A percentile compares a stretch with the other conserved stretches of the same genome.
Evolutionary conservation across 768 basidiomycete genomes (phyloP).

Genomic region (Tricholomella constricta): DNA sequence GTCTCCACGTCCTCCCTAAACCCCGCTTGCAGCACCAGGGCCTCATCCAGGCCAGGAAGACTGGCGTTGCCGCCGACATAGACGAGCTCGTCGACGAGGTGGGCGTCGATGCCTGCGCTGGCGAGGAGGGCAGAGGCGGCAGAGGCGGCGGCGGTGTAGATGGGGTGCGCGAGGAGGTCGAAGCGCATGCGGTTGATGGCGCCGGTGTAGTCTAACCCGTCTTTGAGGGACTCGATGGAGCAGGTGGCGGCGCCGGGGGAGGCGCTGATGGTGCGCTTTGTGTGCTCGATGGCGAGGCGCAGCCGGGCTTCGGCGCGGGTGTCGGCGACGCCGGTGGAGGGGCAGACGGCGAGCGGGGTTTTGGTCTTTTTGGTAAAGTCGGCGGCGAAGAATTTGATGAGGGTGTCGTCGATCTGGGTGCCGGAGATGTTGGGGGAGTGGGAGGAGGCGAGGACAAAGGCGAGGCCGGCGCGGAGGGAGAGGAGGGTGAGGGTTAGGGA

Average conservation of each 20-base stretch:
- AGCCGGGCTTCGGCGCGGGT: slow-evolving; percentile 93
- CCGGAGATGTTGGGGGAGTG: slow-evolving; percentile 57
- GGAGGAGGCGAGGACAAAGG: slow-evolving; percentile 59
- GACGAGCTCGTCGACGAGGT: slow-evolving; percentile 76
- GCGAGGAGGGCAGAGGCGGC: slow-evolving; percentile 56
- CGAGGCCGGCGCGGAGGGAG: slow-evolving; percentile 74
- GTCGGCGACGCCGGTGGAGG: slow-evolving; percentile 59
- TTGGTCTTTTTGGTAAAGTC: slow-evolving; percentile 98
- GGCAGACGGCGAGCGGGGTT: slow-evolving; percentile 64
- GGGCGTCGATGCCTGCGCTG: slow-evolving; percentile 54
- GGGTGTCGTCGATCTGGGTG: slow-evolving; percentile 73
- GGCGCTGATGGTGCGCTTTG: slow-evolving; percentile 90
- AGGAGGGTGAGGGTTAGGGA: slow-evolving; percentile 70
- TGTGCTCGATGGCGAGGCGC: slow-evolving; percentile 89
- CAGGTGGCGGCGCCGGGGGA: slow-evolving; percentile 86
- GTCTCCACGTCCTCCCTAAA: slow-evolving; percentile 65
- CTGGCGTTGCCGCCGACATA: slow-evolving; percentile 77
- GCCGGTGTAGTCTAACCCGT: slow-evolving; percentile 84
- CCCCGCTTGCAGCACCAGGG: slow-evolving; percentile 45
- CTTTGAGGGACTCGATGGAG: slow-evolving; percentile 92
- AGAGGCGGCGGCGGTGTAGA: slow-evolving; percentile 58
- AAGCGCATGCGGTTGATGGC: slow-evolving; percentile 57
- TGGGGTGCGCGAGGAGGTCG: slow-evolving; percentile 59
- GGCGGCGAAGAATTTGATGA: slow-evolving; percentile 90
- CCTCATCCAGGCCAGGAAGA: slow-evolving; percentile 74